Evolutionary conservation across 2,329 filamentous ascomycete species (phyloP), one percentile per base, ranked within the genome.

Genomic region (Teratosphaeria nubilosa): DNA sequence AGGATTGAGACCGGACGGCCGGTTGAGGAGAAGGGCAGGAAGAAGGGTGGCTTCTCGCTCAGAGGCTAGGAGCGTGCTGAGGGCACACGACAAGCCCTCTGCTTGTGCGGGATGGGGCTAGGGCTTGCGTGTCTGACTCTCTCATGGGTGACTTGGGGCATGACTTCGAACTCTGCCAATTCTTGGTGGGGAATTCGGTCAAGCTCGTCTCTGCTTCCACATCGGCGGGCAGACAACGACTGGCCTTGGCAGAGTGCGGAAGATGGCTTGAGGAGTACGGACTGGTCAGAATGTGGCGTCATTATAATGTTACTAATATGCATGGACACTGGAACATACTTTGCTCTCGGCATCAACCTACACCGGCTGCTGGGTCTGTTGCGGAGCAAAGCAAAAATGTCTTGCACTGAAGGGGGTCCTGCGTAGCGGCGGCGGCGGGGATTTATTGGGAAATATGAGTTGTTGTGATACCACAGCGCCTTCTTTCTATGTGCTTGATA

Each of bases 21-120:
- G 64, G 79, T 97, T 78, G 94, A 97, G 80, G 91, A 97, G 80
- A 92, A 97, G 82, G 87, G 96, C 87, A 89, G 91, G 79, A 97
- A 97, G 89, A 64, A 64, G 61, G 69, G 69, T 56, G 92, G 92
- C 61, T 99, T 99, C 84, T 99, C 94, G 65, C 88, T 99, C 74
- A 91, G 94, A 56, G 71, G 70, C 59, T 73, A 71, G 53, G 55
- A 53, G 41, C 41, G 31, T 51, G 56, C 31, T 58, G 57, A 56
- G 32, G 41, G 56, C 52, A 48, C 30, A 50, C 24, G 16, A 14
- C 45, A 25, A 52, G 34, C 20, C 32, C 51, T 34, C 51, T 34
- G 25, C 51, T 53, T 53, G 51, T 53, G 25, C 41, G 41, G 41
- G 16, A 48, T 48, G 41, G 20, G n/a, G n/a, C 41, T 48, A 16